These are phyloP conservation scores for Datisca glomerata DNA, from an alignment of 306 rosid genomes.

Conservation along the genomic window DNA sequence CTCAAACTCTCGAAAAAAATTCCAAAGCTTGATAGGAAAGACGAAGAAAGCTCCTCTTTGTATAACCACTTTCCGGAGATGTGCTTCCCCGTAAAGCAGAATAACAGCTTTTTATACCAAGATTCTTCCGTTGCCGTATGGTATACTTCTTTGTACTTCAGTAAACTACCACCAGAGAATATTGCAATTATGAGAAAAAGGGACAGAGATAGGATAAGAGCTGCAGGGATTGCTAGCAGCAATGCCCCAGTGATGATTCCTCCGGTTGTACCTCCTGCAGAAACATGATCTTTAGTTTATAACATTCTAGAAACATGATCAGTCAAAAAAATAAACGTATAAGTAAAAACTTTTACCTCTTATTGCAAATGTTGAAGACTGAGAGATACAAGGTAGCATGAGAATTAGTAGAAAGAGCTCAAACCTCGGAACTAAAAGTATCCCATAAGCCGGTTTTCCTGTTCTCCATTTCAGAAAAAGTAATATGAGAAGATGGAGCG, in stretches of 20 bases:
- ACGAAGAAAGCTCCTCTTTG: conserved; percentile 31
- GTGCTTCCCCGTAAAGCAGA: conserved; percentile 30
- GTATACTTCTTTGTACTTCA: conserved; percentile 38
- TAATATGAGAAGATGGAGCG: conserved; percentile 26
- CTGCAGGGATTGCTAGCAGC: conserved; percentile 44
- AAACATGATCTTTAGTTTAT: conserved; percentile 11
- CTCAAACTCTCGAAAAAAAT: conserved; percentile 40
- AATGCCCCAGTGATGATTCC: conserved; percentile 50
- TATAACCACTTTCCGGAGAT: conserved; percentile 44
- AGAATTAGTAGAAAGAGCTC: conserved; percentile 53
- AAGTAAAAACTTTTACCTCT: conserved; percentile 28
- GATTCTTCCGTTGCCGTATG: conserved; percentile 16
- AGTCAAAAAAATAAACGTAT: background rate
- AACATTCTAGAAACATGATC: conserved; percentile 1
- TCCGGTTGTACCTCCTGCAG: conserved; percentile 44
- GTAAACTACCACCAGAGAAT: conserved; percentile 28
- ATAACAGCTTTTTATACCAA: conserved; percentile 33
- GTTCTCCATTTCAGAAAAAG: conserved; percentile 39
- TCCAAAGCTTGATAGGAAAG: conserved; percentile 38
- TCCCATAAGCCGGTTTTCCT: conserved; percentile 33
- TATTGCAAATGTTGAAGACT: conserved; percentile 43
- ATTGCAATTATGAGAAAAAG: conserved; percentile 40
- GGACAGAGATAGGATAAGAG: conserved; percentile 33
- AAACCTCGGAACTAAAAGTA: conserved; percentile 43
- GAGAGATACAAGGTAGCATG: conserved; percentile 58